Percentiles rank a stretch among this genome's conserved stretches.
phyloP scores from a whole-genome alignment of 257 asterid genomes.

The Euphrasia confusa region DNA sequence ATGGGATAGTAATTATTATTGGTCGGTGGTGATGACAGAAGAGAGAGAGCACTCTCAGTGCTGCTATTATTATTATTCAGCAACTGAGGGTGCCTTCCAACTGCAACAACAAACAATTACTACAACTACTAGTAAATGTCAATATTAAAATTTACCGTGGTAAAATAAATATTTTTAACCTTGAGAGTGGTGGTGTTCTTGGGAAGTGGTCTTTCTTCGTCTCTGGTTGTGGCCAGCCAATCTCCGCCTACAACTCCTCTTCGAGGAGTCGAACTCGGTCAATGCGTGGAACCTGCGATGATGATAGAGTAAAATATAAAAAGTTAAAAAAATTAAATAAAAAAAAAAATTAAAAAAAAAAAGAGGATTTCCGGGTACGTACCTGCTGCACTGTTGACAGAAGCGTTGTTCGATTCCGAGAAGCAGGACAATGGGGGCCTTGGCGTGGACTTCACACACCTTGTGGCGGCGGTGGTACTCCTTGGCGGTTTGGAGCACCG shows the following conservation, averaged over 20 bases:
- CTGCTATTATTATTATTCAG: too few species aligned
- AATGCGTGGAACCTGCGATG: slow-evolving; percentile 60
- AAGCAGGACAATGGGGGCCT: slow-evolving; percentile 54
- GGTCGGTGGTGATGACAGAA: slow-evolving; percentile 67
- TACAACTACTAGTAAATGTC: too few species aligned
- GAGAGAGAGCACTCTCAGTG: slow-evolving; percentile 69
- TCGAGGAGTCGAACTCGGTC: slow-evolving; percentile 59
- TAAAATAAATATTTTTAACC: slow-evolving; percentile 26
- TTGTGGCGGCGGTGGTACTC: slow-evolving; percentile 65
- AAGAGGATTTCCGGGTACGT: too few species aligned
- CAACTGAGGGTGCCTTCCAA: slow-evolving; percentile 23
- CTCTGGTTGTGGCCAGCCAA: slow-evolving; percentile 73
- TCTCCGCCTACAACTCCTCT: slow-evolving; percentile 71
- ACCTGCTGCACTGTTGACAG: slow-evolving; percentile 87
- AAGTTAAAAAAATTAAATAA: too few species aligned
- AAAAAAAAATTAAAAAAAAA: too few species aligned
- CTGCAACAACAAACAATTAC: too few species aligned
- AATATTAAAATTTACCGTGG: too few species aligned
- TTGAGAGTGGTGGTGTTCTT: slow-evolving; percentile 40
- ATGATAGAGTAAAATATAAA: too few species aligned
- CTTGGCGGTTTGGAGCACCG: slow-evolving; percentile 40
- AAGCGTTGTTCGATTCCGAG: slow-evolving; percentile 61
- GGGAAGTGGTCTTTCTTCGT: slow-evolving; percentile 56
- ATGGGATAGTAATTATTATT: neutral
- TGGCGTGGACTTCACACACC: slow-evolving; percentile 65